Conservation (phyloP, 345 rosid species). For the Populus simonii region DNA sequence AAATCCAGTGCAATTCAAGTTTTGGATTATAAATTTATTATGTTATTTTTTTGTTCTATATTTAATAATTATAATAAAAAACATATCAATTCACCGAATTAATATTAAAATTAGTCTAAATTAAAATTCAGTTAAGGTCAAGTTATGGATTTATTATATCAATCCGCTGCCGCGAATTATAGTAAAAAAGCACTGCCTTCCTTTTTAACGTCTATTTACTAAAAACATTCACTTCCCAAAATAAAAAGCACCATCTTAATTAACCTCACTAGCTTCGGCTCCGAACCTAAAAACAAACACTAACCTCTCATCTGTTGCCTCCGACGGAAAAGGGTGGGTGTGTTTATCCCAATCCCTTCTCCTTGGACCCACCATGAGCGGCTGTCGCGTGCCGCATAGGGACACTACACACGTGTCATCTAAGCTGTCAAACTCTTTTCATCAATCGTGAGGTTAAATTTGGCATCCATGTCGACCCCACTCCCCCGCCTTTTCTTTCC, state of each 20-base stretch:
- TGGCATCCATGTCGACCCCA: not conserved
- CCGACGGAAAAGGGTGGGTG: not conserved
- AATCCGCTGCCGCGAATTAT: no score
- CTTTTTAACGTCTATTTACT: no score
- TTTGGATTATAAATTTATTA: no score
- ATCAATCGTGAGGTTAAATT: constrained; percentile 7
- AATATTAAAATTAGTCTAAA: no score
- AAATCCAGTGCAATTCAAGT: no score
- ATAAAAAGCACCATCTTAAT: not conserved
- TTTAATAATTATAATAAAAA: no score
- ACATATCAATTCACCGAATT: no score
- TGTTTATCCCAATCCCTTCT: not conserved
- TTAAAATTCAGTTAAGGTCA: no score
- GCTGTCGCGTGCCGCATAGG: constrained; percentile 62
- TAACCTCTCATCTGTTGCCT: not conserved
- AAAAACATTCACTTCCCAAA: not conserved
- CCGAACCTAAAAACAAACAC: constrained; percentile 31
- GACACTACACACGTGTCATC: constrained; percentile 38
- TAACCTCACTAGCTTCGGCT: constrained; percentile 34
- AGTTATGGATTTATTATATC: no score
- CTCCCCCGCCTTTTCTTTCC: not conserved
- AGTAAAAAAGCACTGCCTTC: no score
- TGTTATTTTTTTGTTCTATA: no score
- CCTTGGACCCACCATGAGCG: constrained; percentile 45
- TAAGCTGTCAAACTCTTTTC: constrained; percentile 18